phyloP scores from a whole-genome alignment of 257 asterid genomes.

The Fraxinus americana region DNA sequence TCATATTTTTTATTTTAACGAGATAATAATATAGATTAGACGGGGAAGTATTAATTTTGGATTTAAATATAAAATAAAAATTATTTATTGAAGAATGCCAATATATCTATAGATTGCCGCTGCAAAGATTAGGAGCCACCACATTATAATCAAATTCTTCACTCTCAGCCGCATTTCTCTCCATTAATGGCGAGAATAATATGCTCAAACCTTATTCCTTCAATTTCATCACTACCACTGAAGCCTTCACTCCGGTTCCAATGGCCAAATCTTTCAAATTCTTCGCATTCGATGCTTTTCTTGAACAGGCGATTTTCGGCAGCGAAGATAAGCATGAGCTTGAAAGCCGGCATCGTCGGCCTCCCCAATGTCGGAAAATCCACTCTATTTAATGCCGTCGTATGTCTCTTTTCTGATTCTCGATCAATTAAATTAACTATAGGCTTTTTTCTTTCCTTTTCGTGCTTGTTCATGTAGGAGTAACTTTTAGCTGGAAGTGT shows the following conservation, averaged over 20 bases:
- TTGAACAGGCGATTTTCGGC: slow-evolving; percentile 60
- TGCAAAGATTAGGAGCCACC: neutral
- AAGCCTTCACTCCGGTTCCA: slow-evolving; percentile 44
- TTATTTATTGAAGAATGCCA: neutral
- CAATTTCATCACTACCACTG: slow-evolving; percentile 47
- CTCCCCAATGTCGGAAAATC: slow-evolving; percentile 98
- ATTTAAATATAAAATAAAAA: too few relatives aligned
- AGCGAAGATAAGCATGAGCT: slow-evolving; percentile 81
- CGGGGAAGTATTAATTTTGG: too few relatives aligned
- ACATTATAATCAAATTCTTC: neutral
- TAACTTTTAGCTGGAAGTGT: neutral
- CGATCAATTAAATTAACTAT: slow-evolving; percentile 5
- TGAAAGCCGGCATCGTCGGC: slow-evolving; percentile 95
- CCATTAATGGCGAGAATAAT: slow-evolving; percentile 64
- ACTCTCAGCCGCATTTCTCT: neutral
- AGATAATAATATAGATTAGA: too few relatives aligned
- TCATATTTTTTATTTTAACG: too few relatives aligned
- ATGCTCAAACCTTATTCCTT: slow-evolving; percentile 67
- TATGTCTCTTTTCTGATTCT: slow-evolving; percentile 34
- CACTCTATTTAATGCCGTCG: slow-evolving; percentile 96
- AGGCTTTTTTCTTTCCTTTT: neutral
- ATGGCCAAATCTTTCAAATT: slow-evolving; percentile 47
- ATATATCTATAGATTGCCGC: neutral
- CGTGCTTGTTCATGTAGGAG: neutral
- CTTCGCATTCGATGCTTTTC: slow-evolving; percentile 40